A percentile compares a stretch with the other conserved stretches of the same genome.
Evolutionary conservation across 768 basidiomycete genomes (phyloP).

Genomic region (Phallus indusiatus): DNA sequence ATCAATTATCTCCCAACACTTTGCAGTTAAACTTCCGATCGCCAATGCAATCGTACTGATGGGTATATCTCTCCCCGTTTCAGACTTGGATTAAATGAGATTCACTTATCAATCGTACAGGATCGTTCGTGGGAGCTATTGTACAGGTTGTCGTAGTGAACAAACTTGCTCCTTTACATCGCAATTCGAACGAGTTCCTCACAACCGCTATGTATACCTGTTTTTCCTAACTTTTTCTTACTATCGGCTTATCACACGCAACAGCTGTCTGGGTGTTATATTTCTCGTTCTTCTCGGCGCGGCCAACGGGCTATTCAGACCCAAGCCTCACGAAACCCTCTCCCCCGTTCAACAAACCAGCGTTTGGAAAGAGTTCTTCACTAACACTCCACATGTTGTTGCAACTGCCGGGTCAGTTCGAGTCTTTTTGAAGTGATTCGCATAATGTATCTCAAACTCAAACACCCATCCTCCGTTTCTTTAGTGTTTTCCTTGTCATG

Average conservation of each 20-base stretch:
- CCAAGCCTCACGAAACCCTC: background rate
- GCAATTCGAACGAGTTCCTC: background rate
- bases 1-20: background rate
- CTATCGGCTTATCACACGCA: background rate
- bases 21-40: background rate
- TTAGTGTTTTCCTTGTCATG: background rate
- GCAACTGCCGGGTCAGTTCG: background rate
- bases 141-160: background rate
- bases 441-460: background rate
- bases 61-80: background rate
- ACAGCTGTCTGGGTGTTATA: background rate
- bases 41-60: background rate
- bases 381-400: background rate
- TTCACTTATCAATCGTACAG: background rate
- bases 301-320: background rate
- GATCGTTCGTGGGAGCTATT: background rate
- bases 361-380: background rate
- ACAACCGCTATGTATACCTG: background rate
- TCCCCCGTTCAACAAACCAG: background rate
- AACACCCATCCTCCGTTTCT: background rate
- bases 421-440: background rate
- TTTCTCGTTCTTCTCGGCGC: background rate
- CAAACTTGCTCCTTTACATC: background rate
- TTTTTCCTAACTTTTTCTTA: background rate
- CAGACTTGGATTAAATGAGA: background rate